These are phyloP conservation scores for Epichloe coenophiala DNA, from an alignment of 2,329 filamentous ascomycete species.

Conservation along the genomic window DNA sequence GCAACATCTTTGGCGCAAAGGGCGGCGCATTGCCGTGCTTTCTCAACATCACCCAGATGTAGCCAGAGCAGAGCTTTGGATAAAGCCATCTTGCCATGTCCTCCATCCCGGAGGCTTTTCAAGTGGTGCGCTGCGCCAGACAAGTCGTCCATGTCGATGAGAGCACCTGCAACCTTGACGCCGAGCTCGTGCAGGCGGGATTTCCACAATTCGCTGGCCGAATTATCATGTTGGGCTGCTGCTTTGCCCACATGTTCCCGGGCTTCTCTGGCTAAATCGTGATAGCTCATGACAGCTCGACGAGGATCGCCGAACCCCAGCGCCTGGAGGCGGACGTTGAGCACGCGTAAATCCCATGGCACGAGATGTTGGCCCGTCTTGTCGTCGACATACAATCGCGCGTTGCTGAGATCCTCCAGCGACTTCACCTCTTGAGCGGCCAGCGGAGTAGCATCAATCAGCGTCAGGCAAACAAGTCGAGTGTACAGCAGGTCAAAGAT, in stretches of 20 bases:
- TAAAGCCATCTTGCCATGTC: constrained; percentile 28
- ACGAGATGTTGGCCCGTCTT: constrained; percentile 49
- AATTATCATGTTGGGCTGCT: constrained; percentile 29
- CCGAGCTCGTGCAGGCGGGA: constrained; percentile 62
- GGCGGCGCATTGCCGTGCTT: constrained; percentile 44
- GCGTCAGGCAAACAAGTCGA: constrained; percentile 66
- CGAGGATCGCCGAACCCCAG: constrained; percentile 76
- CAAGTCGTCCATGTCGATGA: constrained; percentile 80
- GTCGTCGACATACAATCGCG: constrained; percentile 42
- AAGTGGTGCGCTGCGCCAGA: constrained; percentile 67
- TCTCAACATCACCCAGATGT: constrained; percentile 61
- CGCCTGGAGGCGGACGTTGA: constrained; percentile 72
- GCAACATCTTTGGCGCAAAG: constrained; percentile 16
- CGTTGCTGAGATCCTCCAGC: constrained; percentile 46
- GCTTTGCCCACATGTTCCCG: constrained; percentile 43
- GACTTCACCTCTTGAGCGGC: constrained; percentile 55
- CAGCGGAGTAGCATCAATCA: constrained; percentile 59
- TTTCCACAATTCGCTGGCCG: constrained; percentile 55
- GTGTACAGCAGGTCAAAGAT: constrained; percentile 73
- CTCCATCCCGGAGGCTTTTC: constrained; percentile 34
- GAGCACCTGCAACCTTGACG: constrained; percentile 46
- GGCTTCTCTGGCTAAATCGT: constrained; percentile 73
- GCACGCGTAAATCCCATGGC: constrained; percentile 75
- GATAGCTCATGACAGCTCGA: constrained; percentile 77
- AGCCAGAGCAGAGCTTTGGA: constrained; percentile 58